Base-by-base conservation (phyloP, 805 yeast species). In the Candida nanaspora region DNA sequence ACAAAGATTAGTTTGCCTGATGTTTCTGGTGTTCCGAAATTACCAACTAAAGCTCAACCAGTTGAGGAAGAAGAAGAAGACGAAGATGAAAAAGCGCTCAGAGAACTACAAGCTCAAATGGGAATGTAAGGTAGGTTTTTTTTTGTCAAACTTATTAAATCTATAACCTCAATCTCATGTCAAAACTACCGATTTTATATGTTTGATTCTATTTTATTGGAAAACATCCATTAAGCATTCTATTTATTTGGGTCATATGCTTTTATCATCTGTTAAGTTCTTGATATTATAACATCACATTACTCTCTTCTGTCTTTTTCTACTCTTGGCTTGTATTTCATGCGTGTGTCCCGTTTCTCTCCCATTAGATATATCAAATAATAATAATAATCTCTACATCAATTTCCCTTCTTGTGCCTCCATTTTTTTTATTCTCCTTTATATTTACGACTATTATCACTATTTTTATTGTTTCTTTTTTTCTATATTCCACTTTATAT, bases 71-170 rank as follows among this genome's bases (percentile, higher is more conserved):
- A 72, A 34, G 78, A 72, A 35, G 86, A 80, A 42, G 91, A 83
- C 55, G 94, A 85, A 53, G 94, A 85, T 56, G 93, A 84, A 62
- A 79, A 78, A 56, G 94, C 93, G 26, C 70, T 85, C 57, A 76
- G 76, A 55, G 88, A 82, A 43, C 63, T 85, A 48, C 94, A 85
- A 61, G 91, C 87, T 21, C 93, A 85, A 61, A 84, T 85, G 93
- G 93, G 93, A 13, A 68, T 83, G 58, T 82, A 62, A 63, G 26
- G 13, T 23, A 23, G n/a, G n/a, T n/a, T n/a, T n/a, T n/a, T n/a
- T n/a, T n/a, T n/a, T n/a, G n/a, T n/a, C n/a, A n/a, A n/a, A n/a
- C n/a, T n/a, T n/a, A n/a, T n/a, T n/a, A n/a, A n/a, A n/a, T n/a
- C n/a, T n/a, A n/a, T n/a, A n/a, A n/a, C n/a, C n/a, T n/a, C n/a